A percentile compares a stretch with the other conserved stretches of the same genome.
Conservation (phyloP, 495 filamentous ascomycete genomes). For the Tuber brumale region DNA sequence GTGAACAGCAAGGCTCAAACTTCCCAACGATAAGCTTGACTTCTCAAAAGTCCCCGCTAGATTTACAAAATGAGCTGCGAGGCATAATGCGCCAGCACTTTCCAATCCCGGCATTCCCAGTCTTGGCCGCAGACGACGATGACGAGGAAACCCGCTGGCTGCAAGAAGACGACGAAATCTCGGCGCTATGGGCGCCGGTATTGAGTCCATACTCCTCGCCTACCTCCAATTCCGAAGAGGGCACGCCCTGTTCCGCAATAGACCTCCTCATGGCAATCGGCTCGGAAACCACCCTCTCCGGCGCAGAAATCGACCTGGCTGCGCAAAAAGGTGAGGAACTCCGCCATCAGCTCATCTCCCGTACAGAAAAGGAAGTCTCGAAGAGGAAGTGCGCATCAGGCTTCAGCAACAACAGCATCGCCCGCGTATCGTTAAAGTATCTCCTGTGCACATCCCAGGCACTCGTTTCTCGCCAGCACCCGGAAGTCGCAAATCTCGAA, state of each 20-base stretch:
- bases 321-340: conserved; percentile 24
- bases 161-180: conserved; percentile 20
- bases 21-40: conserved; percentile 19
- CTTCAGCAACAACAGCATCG: not conserved
- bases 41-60: conserved; percentile 25
- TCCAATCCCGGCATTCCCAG: conserved; percentile 1
- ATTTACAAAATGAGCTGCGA: conserved; percentile 35
- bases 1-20: not conserved
- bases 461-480: conserved; percentile 22
- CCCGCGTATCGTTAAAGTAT: conserved; percentile 23
- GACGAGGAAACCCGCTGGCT: conserved; percentile 31
- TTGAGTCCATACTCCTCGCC: conserved; percentile 8
- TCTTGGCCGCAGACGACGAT: conserved; percentile 16
- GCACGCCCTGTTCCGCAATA: conserved; percentile 23
- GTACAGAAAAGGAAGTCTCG: conserved; percentile 1
- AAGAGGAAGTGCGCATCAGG: conserved; percentile 24
- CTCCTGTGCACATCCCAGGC: conserved; percentile 25
- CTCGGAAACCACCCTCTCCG: conserved; percentile 8
- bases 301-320: conserved; percentile 20
- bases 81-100: conserved; percentile 31
- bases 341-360: conserved; percentile 9
- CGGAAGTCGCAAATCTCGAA: conserved; percentile 11
- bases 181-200: conserved; percentile 25
- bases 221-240: conserved; percentile 1
- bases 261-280: conserved; percentile 30